Conservation (phyloP, 1,139 yeast species). For the Diutina catenulata region DNA sequence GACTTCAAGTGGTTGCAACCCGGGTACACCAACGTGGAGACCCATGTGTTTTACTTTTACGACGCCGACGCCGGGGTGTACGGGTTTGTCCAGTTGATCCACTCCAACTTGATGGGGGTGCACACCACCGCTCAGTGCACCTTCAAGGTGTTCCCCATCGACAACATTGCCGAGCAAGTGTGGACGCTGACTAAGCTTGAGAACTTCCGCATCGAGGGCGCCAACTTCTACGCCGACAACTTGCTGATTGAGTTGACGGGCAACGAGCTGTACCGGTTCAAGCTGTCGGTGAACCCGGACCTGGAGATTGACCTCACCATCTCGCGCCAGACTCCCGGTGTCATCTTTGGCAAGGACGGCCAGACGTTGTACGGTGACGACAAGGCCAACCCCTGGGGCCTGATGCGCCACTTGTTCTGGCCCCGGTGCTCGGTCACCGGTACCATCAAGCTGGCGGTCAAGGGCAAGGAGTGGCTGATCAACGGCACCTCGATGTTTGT, state of each 20-base stretch:
- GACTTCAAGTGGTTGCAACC: constrained; percentile 76
- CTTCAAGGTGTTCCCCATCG: constrained; percentile 36
- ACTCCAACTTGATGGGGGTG: constrained; percentile 81
- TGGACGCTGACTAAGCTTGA: constrained; percentile 92
- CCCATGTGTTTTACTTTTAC: constrained; percentile 82
- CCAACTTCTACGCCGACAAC: constrained; percentile 67
- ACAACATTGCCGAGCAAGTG: constrained; percentile 19
- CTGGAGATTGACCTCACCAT: constrained; percentile 63
- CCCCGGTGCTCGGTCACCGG: constrained; percentile 75
- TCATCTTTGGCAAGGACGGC: constrained; percentile 86
- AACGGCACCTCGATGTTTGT: constrained; percentile 74
- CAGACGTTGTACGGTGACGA: constrained; percentile 78
- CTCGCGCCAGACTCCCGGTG: constrained; percentile 60
- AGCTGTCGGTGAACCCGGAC: constrained; percentile 56
- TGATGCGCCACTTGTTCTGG: constrained; percentile 95
- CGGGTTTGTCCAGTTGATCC: constrained; percentile 92
- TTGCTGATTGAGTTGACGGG: constrained; percentile 51
- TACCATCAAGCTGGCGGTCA: constrained; percentile 27
- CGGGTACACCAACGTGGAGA: constrained; percentile 80
- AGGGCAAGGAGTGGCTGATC: constrained; percentile 15
- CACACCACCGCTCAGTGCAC: constrained; percentile 94
- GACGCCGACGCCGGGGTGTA: constrained; percentile 49
- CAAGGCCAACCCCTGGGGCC: constrained; percentile 81
- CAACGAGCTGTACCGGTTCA: constrained; percentile 42
- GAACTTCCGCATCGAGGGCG: constrained; percentile 65